Evolutionary conservation across 2,329 filamentous ascomycete species (phyloP), one percentile per base, ranked within the genome.

Genomic region (Penicillium sp.): DNA sequence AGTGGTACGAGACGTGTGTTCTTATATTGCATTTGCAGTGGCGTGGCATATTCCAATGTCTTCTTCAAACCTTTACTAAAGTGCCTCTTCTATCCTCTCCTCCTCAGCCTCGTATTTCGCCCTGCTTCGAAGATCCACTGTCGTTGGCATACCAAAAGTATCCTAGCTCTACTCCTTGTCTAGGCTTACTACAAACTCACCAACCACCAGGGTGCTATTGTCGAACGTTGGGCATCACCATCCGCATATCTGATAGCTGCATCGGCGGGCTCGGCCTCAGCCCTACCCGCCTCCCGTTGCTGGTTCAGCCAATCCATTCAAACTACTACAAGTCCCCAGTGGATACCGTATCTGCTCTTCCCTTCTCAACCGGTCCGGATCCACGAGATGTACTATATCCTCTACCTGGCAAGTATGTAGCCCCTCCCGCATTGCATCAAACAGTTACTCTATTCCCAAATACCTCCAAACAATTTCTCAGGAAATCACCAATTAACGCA

Each of bases 371-470:
- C n/a, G n/a, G 32, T 34, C 27, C n/a, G 3, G 13, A 26, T 11
- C 28, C 3, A 14, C 55, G 58, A 59, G 50, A 73, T 73, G 70
- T 73, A 71, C 60, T 75, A 75, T 65, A 73, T 76, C 52, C 82
- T 86, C 62, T 87, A 87, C 67, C 75, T 86, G 56, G 81, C 85
- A 66, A 86, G 84, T 86, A 83, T 80, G 83, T 85, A 58, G 40
- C 59, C 50, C 44, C 51, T 50, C 48, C 52, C 61, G 52, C 55
- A 58, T 55, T 56, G 47, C 53, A 42, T 41, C 10, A 24, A 42
- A 35, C 14, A 4, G 32, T n/a, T 29, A 6, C 14, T 7, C 20
- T 7, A 38, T n/a, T 24, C 10, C 31, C 14, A n/a, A 2, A 18
- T 18, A 9, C 22, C 22, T 16, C 10, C 22, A 9, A 9, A 13